phyloP scores from a whole-genome alignment of 192 early-diverging fungal genomes.

The Umbelopsis isabellina region DNA sequence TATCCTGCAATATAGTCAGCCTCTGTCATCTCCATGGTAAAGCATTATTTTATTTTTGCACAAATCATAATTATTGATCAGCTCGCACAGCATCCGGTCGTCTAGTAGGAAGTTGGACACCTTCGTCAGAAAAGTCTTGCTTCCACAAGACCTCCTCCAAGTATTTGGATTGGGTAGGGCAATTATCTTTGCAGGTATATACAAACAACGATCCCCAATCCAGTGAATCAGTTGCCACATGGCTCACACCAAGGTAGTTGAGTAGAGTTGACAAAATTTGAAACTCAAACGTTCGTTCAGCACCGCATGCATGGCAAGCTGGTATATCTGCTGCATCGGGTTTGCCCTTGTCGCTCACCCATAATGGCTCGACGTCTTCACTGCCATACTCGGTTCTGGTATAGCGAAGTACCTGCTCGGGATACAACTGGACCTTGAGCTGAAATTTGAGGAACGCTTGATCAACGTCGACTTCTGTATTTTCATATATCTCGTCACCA shows the following conservation, averaged over 20 bases:
- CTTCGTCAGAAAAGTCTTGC: conserved; percentile 86
- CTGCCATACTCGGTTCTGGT: conserved; percentile 63
- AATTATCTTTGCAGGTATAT: conserved; percentile 86
- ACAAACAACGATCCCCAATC: conserved; percentile 93
- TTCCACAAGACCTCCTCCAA: conserved; percentile 66
- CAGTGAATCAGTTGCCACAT: conserved; percentile 67
- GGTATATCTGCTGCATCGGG: conserved; percentile 62
- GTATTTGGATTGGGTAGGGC: conserved; percentile 48
- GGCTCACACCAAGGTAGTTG: conserved; percentile 74
- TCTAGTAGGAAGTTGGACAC: conserved; percentile 52
- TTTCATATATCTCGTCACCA: conserved; percentile 67
- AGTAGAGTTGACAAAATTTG: conserved; percentile 94
- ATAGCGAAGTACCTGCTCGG: conserved; percentile 88
- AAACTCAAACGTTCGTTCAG: conserved; percentile 84
- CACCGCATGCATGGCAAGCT: conserved; percentile 73
- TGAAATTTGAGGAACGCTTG: conserved; percentile 90
- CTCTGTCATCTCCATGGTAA: background rate
- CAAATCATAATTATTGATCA: background rate
- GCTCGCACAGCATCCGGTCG: conserved; percentile 16
- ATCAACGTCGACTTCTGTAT: conserved; percentile 87
- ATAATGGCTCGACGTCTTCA: conserved; percentile 68
- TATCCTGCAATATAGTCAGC: background rate
- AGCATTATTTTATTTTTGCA: background rate
- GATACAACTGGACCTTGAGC: conserved; percentile 70
- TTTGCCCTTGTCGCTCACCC: conserved; percentile 72